phyloP scores from a whole-genome alignment of 2,329 filamentous ascomycete genomes.

The Fusarium avenaceum region DNA sequence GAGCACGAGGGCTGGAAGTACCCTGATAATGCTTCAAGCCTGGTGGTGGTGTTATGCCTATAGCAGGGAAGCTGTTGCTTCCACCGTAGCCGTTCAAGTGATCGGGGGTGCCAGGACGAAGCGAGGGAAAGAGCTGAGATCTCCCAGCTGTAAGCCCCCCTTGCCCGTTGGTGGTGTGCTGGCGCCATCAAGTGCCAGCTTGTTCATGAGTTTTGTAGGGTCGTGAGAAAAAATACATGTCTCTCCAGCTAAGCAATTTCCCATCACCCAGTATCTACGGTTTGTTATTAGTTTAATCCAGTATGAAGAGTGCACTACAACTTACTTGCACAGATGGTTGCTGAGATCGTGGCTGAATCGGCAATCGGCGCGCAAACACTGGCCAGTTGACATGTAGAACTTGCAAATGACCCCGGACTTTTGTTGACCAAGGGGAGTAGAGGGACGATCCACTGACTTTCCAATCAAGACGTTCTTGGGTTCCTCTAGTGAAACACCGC shows the following conservation, averaged over 20 bases:
- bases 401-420: slow-evolving; percentile 95
- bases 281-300: slow-evolving; percentile 12
- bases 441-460: slow-evolving; percentile 87
- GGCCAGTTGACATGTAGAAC: slow-evolving; percentile 95
- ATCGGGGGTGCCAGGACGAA: slow-evolving; percentile 73
- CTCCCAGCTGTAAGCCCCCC: slow-evolving; percentile 82
- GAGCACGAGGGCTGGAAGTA: slow-evolving; percentile 74
- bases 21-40: slow-evolving; percentile 75
- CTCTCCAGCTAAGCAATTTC: slow-evolving; percentile 92
- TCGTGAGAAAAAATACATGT: slow-evolving; percentile 98
- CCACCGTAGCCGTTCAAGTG: slow-evolving; percentile 67
- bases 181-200: slow-evolving; percentile 79
- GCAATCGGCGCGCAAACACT: slow-evolving; percentile 94
- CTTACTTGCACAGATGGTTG: slow-evolving; percentile 97
- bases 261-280: slow-evolving; percentile 90
- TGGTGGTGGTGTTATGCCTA: slow-evolving; percentile 74
- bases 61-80: slow-evolving; percentile 65
- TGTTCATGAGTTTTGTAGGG: slow-evolving; percentile 86
- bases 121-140: slow-evolving; percentile 85
- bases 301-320: slow-evolving; percentile 48
- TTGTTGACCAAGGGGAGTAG: slow-evolving; percentile 80
- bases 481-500: slow-evolving; percentile 62
- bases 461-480: slow-evolving; percentile 82
- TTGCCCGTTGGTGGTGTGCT: slow-evolving; percentile 74
- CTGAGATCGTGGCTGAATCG: slow-evolving; percentile 97